Evolutionary conservation across 2,329 filamentous ascomycete species (phyloP), one percentile per base, ranked within the genome.

Genomic region (Fusarium incarnatum): DNA sequence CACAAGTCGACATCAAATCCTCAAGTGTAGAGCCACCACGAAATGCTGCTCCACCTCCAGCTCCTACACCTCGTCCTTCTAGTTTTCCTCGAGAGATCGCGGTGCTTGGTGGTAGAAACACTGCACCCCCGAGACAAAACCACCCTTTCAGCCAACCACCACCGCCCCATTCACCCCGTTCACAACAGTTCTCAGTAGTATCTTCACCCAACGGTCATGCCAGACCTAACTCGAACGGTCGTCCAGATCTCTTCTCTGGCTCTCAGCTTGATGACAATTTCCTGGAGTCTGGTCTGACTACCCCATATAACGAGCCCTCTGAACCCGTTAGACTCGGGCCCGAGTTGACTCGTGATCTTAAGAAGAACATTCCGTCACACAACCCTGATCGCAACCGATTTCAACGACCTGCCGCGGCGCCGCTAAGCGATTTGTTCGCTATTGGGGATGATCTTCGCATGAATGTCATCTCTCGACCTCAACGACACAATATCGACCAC

Each of bases 191-290:
- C 22, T 63, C 64, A 3, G 46, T 60, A 10, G 50, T 70, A 27
- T 69, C 69, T 20, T 69, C 76, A 11, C 72, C 74, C 20, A 70
- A 69, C 20, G 68, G 60, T 16, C 70, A 67, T 40, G 54, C 63
- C 32, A 69, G 59, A 47, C 49, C 40, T 15, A 59, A 50, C 40
- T 60, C 70, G 27, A 56, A 67, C 53, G 63, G 71, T 63, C 61
- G 62, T 41, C 60, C 59, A 18, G 76, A 75, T 12, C 60, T 81
- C n/a, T 81, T 82, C 42, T 77, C 74, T 28, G 80, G 80, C 8
- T 82, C 80, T 7, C 79, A 81, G 60, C 76, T 82, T 8, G 79
- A 78, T 15, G 80, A 82, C 12, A 76, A 76, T 47, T 82, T 82
- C 42, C 80, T 82, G 79, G 76, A 78, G 22, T 82, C 80, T 28